phyloP scores from a whole-genome alignment of 768 basidiomycete species.

The Pleurotus sapidus region DNA sequence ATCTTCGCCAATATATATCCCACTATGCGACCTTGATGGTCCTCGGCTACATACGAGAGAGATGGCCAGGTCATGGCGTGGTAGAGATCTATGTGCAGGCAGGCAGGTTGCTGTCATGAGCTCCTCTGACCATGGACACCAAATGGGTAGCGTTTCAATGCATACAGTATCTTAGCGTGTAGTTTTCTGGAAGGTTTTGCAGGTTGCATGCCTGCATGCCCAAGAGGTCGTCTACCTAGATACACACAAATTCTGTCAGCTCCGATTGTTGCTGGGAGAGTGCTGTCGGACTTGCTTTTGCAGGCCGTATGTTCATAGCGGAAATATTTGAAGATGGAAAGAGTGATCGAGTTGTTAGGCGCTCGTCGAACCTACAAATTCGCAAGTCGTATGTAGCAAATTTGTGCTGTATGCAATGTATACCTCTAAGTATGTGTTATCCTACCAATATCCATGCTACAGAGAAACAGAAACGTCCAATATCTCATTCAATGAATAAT shows the following conservation, averaged over 20 bases:
- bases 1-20: constrained; percentile 97
- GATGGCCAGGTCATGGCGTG: constrained; percentile 95
- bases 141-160: background rate
- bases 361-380: background rate
- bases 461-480: background rate
- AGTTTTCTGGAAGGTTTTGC: constrained; percentile 94
- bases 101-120: background rate
- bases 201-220: constrained; percentile 98
- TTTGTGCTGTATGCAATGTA: background rate
- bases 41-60: constrained; percentile 91
- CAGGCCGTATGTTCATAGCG: constrained; percentile 43
- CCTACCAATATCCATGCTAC: background rate
- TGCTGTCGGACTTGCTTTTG: constrained; percentile 28
- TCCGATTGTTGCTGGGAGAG: background rate
- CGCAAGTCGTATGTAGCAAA: background rate
- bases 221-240: constrained; percentile 79
- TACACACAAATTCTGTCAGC: background rate
- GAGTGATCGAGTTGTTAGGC: background rate
- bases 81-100: constrained; percentile 60
- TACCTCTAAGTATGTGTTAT: background rate
- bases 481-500: constrained; percentile 29
- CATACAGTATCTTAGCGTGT: constrained; percentile 78
- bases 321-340: background rate
- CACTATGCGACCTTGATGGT: constrained; percentile 86
- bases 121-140: background rate